Evolutionary conservation across 2,329 filamentous ascomycete species (phyloP).

Genomic region (Verticillium dahliae): DNA sequence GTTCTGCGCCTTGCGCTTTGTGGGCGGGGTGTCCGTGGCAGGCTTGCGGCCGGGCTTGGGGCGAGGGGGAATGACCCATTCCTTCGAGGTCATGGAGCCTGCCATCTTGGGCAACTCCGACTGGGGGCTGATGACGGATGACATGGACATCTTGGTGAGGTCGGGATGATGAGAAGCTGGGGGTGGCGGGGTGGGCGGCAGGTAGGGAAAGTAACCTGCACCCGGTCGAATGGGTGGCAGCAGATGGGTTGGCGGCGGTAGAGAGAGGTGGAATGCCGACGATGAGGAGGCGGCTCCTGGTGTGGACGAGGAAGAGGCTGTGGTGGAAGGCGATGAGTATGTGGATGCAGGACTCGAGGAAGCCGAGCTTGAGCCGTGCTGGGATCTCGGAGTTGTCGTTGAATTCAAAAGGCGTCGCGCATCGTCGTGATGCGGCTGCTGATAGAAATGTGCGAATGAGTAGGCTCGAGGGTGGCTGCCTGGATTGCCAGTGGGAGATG

Average conservation of each 20-base stretch:
- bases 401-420: conserved; percentile 1
- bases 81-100: conserved; percentile 63
- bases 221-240: conserved; percentile 12
- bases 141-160: conserved; percentile 38
- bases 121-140: conserved; percentile 36
- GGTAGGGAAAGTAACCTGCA: conserved; percentile 10
- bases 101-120: conserved; percentile 36
- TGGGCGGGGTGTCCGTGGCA: conserved; percentile 84
- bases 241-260: conserved; percentile 3
- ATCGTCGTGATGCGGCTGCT: conserved; percentile 1
- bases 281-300: conserved; percentile 1
- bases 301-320: conserved; percentile 4
- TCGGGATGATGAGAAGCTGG: conserved; percentile 15
- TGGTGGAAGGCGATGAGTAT: conserved; percentile 4
- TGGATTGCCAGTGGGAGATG: conserved; percentile 1
- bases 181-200: conserved; percentile 20
- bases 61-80: conserved; percentile 79
- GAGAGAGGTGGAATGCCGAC: conserved; percentile 7
- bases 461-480: conserved; percentile 4
- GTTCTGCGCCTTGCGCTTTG: conserved; percentile 92
- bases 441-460: neutral
- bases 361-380: conserved; percentile 7
- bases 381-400: conserved; percentile 1
- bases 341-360: conserved; percentile 7
- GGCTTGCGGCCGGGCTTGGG: conserved; percentile 92